A percentile compares a stretch with the other conserved stretches of the same genome.
Conservation (phyloP, 192 early-diverging fungal species). For the Podochytrium sp. region DNA sequence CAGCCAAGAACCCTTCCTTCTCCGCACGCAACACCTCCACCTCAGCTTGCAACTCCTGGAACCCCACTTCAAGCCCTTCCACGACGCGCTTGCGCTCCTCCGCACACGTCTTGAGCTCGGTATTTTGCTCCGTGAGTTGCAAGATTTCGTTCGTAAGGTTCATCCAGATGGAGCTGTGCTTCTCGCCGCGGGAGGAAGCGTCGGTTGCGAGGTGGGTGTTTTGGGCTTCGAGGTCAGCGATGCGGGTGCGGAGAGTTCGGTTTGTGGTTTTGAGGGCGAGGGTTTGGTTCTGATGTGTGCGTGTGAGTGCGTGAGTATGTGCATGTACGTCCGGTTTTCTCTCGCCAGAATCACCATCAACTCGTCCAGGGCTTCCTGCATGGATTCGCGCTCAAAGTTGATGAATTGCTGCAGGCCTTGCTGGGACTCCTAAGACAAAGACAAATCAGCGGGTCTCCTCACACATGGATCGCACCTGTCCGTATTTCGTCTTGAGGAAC, state of each 20-base stretch:
- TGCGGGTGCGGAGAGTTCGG: background rate
- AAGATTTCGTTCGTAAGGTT: conserved; percentile 9
- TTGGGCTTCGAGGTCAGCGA: background rate
- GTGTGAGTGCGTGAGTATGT: background rate
- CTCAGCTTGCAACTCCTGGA: background rate
- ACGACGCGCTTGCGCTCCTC: background rate
- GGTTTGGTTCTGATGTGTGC: background rate
- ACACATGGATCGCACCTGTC: too few relatives aligned
- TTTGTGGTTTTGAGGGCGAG: background rate
- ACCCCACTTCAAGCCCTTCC: background rate
- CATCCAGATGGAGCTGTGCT: conserved; percentile 16
- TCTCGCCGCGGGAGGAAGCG: background rate
- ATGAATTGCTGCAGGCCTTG: background rate
- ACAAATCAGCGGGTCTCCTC: too few relatives aligned
- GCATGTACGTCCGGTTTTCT: background rate
- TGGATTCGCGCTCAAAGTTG: background rate
- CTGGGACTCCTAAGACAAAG: background rate
- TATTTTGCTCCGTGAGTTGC: background rate
- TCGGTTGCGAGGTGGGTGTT: background rate
- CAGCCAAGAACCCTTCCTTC: background rate
- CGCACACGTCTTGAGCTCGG: background rate
- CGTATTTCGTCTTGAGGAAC: background rate
- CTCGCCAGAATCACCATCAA: background rate
- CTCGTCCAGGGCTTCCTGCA: background rate
- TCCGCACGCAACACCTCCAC: background rate